Evolutionary conservation across 495 filamentous ascomycete species (phyloP), one percentile per base, ranked within the genome.

Genomic region (Neurospora tetrasperma): DNA sequence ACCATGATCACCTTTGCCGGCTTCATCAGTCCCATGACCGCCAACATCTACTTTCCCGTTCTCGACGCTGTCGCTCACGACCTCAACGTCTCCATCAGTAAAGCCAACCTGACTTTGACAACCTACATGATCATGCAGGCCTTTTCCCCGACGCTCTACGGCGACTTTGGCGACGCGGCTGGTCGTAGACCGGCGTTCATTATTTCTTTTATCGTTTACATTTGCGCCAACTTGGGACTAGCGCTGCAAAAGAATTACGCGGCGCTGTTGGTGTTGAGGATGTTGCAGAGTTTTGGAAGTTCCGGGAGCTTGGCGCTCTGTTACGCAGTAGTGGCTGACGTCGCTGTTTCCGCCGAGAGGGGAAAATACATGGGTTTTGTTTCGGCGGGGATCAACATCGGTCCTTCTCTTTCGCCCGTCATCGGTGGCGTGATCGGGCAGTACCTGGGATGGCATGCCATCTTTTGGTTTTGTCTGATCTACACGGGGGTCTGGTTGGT

Each of bases 31-130:
- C 91, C 91, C 3, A 85, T 93, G 70, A 92, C 90, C 0, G 90
- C 90, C 23, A 93, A 92, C 76, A 93, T 94, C 54, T 96, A 96
- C 79, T 93, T 94, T 73, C 92, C 92, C 5, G 89, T 90, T 3
- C 82, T 95, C 71, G 88, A 86, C 35, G 79, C 86, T 9, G 75
- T 93, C 20, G 82, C 89, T 0, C 44, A 73, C 0, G 85, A 89
- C 69, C 83, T 92, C 9, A 75, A 85, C 11, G 87, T 92, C 2
- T 87, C 88, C 1, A 75, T 85, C n/a, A 83, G 82, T 1, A 81
- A 89, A 69, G 89, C 93, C 80, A 93, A 93, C 76, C 80, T 93
- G 54, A 90, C 89, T 1, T 77, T 92, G 48, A 91, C 89, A 3
- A 87, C 87, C 11, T 91, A 90, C 74, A 86, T 89, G 86, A 86